Conservation (phyloP, 2,329 filamentous ascomycete genomes). For the Phialophora expanda region DNA sequence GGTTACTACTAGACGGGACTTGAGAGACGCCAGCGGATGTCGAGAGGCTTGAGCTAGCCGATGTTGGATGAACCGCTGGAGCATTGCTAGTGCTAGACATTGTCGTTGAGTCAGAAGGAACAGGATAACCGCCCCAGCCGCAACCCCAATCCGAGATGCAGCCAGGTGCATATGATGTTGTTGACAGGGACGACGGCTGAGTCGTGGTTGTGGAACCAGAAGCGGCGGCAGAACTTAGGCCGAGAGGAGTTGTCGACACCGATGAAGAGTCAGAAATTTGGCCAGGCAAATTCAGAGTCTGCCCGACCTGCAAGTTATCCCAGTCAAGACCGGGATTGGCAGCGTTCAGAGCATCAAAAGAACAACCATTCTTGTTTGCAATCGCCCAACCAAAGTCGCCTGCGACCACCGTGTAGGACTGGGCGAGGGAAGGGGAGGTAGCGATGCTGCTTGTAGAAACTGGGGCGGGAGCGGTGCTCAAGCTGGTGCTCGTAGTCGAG, state of each 20-base stretch:
- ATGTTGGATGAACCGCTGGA: background rate
- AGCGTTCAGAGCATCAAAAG: conserved; percentile 28
- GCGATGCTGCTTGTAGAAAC: conserved; percentile 10
- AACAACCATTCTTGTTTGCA: conserved; percentile 30
- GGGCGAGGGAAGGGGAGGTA: conserved; percentile 16
- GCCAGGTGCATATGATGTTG: conserved; percentile 2
- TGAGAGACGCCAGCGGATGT: background rate
- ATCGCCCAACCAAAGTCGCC: conserved; percentile 33
- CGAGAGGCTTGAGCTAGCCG: conserved; percentile 8
- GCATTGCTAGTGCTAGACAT: background rate
- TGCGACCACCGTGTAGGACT: conserved; percentile 28
- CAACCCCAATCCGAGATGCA: background rate
- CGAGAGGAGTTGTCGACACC: background rate
- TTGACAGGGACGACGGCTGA: background rate
- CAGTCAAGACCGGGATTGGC: conserved; percentile 34
- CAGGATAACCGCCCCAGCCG: background rate
- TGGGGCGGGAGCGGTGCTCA: background rate
- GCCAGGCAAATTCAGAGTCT: conserved; percentile 29
- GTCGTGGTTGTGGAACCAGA: background rate
- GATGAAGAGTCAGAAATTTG: conserved; percentile 12
- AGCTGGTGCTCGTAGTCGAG: conserved; percentile 9
- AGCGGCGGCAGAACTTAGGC: background rate
- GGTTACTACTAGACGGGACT: background rate
- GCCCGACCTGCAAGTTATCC: conserved; percentile 32
- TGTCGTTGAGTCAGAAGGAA: background rate